Evolutionary conservation across 2,329 filamentous ascomycete species (phyloP).

Genomic region (Arthrocladium fulminans): DNA sequence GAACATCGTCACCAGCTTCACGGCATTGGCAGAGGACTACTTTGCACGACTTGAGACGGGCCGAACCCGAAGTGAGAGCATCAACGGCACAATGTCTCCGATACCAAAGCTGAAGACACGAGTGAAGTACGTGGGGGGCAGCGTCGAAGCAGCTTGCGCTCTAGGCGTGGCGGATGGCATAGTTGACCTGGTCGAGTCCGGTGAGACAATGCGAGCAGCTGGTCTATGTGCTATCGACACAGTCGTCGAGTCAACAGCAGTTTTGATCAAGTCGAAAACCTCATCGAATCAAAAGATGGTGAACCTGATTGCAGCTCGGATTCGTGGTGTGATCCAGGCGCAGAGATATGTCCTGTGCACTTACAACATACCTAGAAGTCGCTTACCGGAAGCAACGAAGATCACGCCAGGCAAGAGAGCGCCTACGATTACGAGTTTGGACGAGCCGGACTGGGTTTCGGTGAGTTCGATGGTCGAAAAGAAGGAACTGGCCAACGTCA

Average conservation of each 20-base stretch:
- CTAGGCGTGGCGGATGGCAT: slow-evolving; percentile 94
- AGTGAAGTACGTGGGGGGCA: slow-evolving; percentile 89
- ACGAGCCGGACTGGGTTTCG: slow-evolving; percentile 88
- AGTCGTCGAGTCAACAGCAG: slow-evolving; percentile 75
- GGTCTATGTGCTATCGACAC: slow-evolving; percentile 92
- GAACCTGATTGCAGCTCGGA: slow-evolving; percentile 74
- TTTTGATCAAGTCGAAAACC: slow-evolving; percentile 82
- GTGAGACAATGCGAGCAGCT: slow-evolving; percentile 94
- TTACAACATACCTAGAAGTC: slow-evolving; percentile 76
- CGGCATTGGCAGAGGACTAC: slow-evolving; percentile 70
- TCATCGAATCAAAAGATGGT: slow-evolving; percentile 73
- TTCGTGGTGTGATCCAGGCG: slow-evolving; percentile 88
- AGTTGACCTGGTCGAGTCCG: slow-evolving; percentile 95
- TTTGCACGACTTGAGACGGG: slow-evolving; percentile 65
- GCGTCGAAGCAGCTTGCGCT: slow-evolving; percentile 93
- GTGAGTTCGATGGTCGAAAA: slow-evolving; percentile 88
- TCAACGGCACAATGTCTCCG: slow-evolving; percentile 27
- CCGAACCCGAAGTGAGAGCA: slow-evolving; percentile 28
- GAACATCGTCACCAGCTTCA: slow-evolving; percentile 94
- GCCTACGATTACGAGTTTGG: slow-evolving; percentile 80
- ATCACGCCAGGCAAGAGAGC: slow-evolving; percentile 92
- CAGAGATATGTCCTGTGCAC: slow-evolving; percentile 92
- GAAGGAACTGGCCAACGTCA: slow-evolving; percentile 72
- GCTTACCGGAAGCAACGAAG: slow-evolving; percentile 57
- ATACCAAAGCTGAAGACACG: slow-evolving; percentile 63